Conservation (phyloP, 371 early-diverging fungal genomes). For the Dinochytrium kinnereticum region DNA sequence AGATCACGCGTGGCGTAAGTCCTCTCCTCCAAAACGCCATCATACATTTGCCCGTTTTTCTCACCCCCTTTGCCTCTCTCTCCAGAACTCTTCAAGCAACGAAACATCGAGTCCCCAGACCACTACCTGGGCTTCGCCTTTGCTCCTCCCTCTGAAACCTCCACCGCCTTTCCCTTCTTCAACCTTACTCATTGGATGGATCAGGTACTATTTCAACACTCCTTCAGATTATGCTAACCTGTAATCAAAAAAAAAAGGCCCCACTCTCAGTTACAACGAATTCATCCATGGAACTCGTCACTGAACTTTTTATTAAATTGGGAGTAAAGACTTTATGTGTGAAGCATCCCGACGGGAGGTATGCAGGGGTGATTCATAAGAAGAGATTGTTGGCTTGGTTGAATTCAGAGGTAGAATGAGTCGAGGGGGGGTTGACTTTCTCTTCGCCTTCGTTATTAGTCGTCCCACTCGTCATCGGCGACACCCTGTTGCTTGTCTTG, state of each 20-base stretch:
- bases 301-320: slow-evolving; percentile 85
- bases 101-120: no score
- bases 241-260: slow-evolving; percentile 68
- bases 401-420: slow-evolving; percentile 30
- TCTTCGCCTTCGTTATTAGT: no score
- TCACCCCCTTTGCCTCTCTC: no score
- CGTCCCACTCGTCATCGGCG: slow-evolving; percentile 61
- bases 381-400: slow-evolving; percentile 71
- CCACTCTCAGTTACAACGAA: slow-evolving; percentile 76
- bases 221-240: not conserved
- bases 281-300: slow-evolving; percentile 84
- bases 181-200: slow-evolving; percentile 80
- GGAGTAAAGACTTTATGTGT: slow-evolving; percentile 62
- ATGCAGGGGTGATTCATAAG: slow-evolving; percentile 78
- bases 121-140: not conserved
- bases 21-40: not conserved
- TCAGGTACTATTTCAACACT: slow-evolving; percentile 41
- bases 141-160: not conserved
- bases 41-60: no score
- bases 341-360: slow-evolving; percentile 54
- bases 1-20: slow-evolving; percentile 66
- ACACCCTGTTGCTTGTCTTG: slow-evolving; percentile 56
- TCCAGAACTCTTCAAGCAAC: no score
- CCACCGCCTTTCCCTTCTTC: not conserved
- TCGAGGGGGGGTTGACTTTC: no score